phyloP scores from a whole-genome alignment of 2,329 filamentous ascomycete species.

The Fusarium redolens region DNA sequence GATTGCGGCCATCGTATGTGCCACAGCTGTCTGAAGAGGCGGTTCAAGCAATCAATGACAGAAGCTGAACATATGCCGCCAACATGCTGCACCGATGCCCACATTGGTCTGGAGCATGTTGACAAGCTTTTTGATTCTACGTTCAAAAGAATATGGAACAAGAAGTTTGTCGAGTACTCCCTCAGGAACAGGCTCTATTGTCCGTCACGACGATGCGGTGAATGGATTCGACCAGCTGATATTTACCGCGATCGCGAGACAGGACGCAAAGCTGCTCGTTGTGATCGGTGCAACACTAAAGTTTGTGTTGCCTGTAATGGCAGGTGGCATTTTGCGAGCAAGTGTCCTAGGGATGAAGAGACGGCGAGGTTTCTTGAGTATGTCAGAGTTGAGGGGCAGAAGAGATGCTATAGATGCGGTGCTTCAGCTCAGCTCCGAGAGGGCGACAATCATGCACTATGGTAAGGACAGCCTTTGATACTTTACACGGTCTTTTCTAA shows the following conservation, averaged over 20 bases:
- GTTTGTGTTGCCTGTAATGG: slow-evolving; percentile 80
- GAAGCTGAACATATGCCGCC: slow-evolving; percentile 89
- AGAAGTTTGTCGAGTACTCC: slow-evolving; percentile 81
- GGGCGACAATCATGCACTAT: slow-evolving; percentile 90
- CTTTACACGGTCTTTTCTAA: slow-evolving; percentile 7
- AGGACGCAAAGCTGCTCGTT: slow-evolving; percentile 75
- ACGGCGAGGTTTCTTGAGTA: slow-evolving; percentile 71
- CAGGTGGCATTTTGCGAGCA: slow-evolving; percentile 75
- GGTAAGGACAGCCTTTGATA: slow-evolving; percentile 58
- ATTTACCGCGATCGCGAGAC: slow-evolving; percentile 68
- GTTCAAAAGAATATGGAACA: slow-evolving; percentile 85
- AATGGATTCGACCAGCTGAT: slow-evolving; percentile 81
- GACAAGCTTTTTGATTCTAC: slow-evolving; percentile 77
- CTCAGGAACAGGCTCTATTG: slow-evolving; percentile 83
- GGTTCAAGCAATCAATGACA: slow-evolving; percentile 79
- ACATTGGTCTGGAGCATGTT: slow-evolving; percentile 81
- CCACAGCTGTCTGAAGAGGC: slow-evolving; percentile 76
- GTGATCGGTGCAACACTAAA: slow-evolving; percentile 76
- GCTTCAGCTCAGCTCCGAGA: slow-evolving; percentile 82
- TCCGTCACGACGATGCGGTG: slow-evolving; percentile 76
- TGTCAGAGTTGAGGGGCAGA: slow-evolving; percentile 76
- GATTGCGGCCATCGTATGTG: slow-evolving; percentile 87
- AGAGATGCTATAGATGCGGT: slow-evolving; percentile 79
- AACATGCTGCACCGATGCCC: slow-evolving; percentile 78
- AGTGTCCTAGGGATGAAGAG: slow-evolving; percentile 79